Percentiles rank a stretch among this genome's conserved stretches.
Evolutionary conservation across 1,139 yeast species (phyloP).

Genomic region (Magnusiomyces sp.): DNA sequence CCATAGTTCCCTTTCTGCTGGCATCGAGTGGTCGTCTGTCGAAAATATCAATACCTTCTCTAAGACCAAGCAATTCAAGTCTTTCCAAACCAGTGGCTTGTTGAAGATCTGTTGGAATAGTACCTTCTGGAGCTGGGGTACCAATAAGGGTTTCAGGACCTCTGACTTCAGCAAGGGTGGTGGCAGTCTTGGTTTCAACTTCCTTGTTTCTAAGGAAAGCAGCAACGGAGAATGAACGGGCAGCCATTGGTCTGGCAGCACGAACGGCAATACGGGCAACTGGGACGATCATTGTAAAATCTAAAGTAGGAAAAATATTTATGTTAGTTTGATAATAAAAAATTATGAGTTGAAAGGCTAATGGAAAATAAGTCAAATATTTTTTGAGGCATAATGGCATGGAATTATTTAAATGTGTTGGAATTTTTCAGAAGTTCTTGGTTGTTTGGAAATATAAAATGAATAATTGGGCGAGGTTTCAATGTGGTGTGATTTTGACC

Average conservation of each 20-base stretch:
- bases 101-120: slow-evolving; percentile 86
- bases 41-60: slow-evolving; percentile 93
- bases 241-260: slow-evolving; percentile 16
- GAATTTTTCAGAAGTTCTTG: background rate
- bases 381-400: too few relatives aligned
- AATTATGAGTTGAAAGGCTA: background rate
- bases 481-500: too few relatives aligned
- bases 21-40: slow-evolving; percentile 84
- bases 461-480: too few relatives aligned
- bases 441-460: too few relatives aligned
- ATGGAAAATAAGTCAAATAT: background rate
- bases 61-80: slow-evolving; percentile 86
- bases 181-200: slow-evolving; percentile 49
- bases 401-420: background rate
- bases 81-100: slow-evolving; percentile 99
- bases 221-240: slow-evolving; percentile 16
- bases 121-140: slow-evolving; percentile 76
- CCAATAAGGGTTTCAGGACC: slow-evolving; percentile 80
- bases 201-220: slow-evolving; percentile 18
- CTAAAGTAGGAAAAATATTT: background rate
- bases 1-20: slow-evolving; percentile 82
- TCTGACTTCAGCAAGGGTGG: slow-evolving; percentile 64
- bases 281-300: slow-evolving; percentile 16
- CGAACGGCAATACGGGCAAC: slow-evolving; percentile 19
- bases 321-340: background rate